Base-by-base conservation (phyloP, 768 basidiomycete species). In the Amanita phalloides region DNA sequence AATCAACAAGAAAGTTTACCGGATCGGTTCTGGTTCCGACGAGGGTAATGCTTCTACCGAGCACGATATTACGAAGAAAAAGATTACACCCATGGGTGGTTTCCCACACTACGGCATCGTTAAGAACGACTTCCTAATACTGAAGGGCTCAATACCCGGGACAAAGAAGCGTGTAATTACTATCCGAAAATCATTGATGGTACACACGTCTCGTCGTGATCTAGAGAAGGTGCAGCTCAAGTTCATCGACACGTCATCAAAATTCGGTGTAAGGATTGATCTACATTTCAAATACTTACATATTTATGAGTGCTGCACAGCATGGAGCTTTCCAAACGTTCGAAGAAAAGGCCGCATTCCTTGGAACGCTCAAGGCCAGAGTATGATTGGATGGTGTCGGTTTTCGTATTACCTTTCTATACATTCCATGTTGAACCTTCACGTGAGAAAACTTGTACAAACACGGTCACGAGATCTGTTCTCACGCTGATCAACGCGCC, bases 91-190 rank as follows among this genome's bases (percentile, higher is more conserved):
- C 49, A 81, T 98, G 82, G 96, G 96, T 76, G 96, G 95, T 66
- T 99, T 95, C 86, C 92, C 93, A 53, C 92, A 96, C 68, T 98
- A 98, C 69, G 94, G 95, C 80, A 79, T 96, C 64, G 87, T 98
- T 74, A 94, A 89, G 81, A 95, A 96, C 77, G 96, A 98, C 69
- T 99, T 85, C 79, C 71, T 99, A 63, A 83, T 99, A 71, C 76
- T 98, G 71, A 98, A 98, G 78, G 95, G 95, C 56, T 92, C 84
- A 49, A 78, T 93, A 58, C 90, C 91, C 54, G 96, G 95, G 61
- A 93, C 90, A 67, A 92, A 90, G 79, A 98, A 98, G 79, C 90
- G 96, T 74, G 85, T 98, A 60, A 79, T 98, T 66, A 97, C 94
- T 55, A 82, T 99, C 68, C 89, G 96, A 67, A 96, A 98, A 67